Percentiles rank a stretch among this genome's conserved stretches.
These are phyloP conservation scores for Hypoxylon sp. DNA, from an alignment of 2,329 filamentous ascomycete genomes.

Conservation along the genomic window DNA sequence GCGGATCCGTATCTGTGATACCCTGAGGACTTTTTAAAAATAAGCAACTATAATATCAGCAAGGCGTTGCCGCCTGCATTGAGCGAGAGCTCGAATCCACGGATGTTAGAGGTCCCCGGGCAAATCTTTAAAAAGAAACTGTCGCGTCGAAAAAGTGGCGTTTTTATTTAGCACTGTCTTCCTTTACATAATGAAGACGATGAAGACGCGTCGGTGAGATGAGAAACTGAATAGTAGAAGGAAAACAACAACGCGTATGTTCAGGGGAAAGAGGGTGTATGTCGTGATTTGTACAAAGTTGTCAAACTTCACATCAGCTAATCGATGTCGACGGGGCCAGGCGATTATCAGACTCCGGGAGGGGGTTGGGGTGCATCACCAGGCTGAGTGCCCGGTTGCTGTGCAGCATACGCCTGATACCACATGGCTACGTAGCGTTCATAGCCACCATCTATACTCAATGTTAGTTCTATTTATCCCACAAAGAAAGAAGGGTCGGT, in stretches of 20 bases:
- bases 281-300: not conserved
- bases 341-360: slow-evolving; percentile 53
- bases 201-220: not conserved
- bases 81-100: not conserved
- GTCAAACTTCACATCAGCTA: not conserved
- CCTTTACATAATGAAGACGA: not conserved
- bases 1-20: not conserved
- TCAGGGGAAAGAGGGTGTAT: not conserved
- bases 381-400: slow-evolving; percentile 62
- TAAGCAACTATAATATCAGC: not conserved
- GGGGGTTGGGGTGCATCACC: slow-evolving; percentile 40
- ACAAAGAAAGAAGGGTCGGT: not conserved
- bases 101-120: not conserved
- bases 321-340: slow-evolving; percentile 1
- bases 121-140: slow-evolving; percentile 6
- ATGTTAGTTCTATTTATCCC: slow-evolving; percentile 45
- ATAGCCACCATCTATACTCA: slow-evolving; percentile 78
- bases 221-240: not conserved
- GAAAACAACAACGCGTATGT: not conserved
- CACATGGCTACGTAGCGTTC: slow-evolving; percentile 84
- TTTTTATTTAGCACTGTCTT: not conserved
- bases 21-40: not conserved
- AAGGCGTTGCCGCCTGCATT: not conserved
- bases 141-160: not conserved
- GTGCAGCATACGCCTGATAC: slow-evolving; percentile 76